Conservation (phyloP, 805 yeast genomes). For the Nakazawaea sp. region DNA sequence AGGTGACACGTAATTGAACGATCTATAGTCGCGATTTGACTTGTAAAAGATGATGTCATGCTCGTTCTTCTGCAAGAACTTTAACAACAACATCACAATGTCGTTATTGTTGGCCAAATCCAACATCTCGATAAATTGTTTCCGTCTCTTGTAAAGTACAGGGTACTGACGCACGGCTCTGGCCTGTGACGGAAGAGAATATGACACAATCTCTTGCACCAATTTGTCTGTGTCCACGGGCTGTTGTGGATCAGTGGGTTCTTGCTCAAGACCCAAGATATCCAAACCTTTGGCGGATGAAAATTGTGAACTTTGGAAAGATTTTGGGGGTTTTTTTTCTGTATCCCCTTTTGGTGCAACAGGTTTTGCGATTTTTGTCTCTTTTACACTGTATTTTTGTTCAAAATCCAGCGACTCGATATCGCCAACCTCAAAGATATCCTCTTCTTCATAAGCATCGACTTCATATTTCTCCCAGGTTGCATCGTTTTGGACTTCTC, state of each 20-base stretch:
- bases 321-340: too few relatives aligned
- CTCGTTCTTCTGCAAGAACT: conserved; percentile 3
- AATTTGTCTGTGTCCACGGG: not conserved
- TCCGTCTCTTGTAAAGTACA: not conserved
- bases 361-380: not conserved
- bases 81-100: conserved; percentile 1
- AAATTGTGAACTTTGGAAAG: too few relatives aligned
- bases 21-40: conserved; percentile 1
- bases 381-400: not conserved
- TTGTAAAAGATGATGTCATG: conserved; percentile 1
- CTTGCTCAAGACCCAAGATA: not conserved
- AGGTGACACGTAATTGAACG: not conserved
- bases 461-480: not conserved
- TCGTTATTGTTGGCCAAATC: conserved; percentile 5
- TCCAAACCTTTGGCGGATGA: too few relatives aligned
- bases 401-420: not conserved
- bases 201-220: not conserved
- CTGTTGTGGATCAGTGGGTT: not conserved
- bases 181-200: not conserved
- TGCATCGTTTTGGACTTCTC: not conserved
- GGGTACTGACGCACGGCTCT: not conserved
- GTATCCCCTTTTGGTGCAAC: not conserved
- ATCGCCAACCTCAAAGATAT: conserved; percentile 2
- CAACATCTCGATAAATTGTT: conserved; percentile 4
- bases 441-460: conserved; percentile 1